Base-by-base conservation (phyloP, 192 early-diverging fungal genomes). In the Irineochytrium annulatum region DNA sequence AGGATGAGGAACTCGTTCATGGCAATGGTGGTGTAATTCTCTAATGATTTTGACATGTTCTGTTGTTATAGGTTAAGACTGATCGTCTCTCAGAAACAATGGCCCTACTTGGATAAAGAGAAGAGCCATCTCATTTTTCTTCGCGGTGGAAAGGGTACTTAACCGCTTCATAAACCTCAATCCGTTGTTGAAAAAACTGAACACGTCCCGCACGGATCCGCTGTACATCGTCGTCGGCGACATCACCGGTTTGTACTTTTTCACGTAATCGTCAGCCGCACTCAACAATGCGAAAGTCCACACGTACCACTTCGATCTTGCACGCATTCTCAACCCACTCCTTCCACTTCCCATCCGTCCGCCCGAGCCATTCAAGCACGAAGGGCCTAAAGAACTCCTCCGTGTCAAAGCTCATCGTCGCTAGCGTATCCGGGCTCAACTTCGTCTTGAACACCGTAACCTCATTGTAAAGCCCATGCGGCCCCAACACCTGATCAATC, bases 161-260 rank as follows among this genome's bases (percentile, higher is more conserved):
- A 93, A 57, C 46, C 80, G 76, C 39, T 82, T 79, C 11, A 91
- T 62, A 60, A 87, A 92, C 17, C 81, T 77, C 45, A 91, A 58
- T 3, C 86, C 84, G 52, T 81, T 77, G 55, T 89, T 78, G 67
- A 91, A 91, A 45, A 81, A 82, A n/a, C 82, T 81, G 67, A 92
- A 93, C 3, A 93, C 57, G 64, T 93, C 89, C 19, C 86, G 73
- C 30, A 91, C 82, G 1, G 90, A 92, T 3, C 87, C 83, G 1
- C 90, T 92, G 67, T 87, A 77, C 24, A 79, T 71, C 30, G 60
- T 44, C n/a, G 59, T 51, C 22, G 79, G 79, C 51, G 43, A 77
- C 67, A 57, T 63, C 66, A 31, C 75, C 54, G 65, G 77, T 77
- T 27, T 77, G 67, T 55, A 77, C 69, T 67, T 51, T 20, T 31